A percentile compares a stretch with the other conserved stretches of the same genome.
Evolutionary conservation across 768 basidiomycete genomes (phyloP).

Genomic region (Omphalotus guepiniiformis): DNA sequence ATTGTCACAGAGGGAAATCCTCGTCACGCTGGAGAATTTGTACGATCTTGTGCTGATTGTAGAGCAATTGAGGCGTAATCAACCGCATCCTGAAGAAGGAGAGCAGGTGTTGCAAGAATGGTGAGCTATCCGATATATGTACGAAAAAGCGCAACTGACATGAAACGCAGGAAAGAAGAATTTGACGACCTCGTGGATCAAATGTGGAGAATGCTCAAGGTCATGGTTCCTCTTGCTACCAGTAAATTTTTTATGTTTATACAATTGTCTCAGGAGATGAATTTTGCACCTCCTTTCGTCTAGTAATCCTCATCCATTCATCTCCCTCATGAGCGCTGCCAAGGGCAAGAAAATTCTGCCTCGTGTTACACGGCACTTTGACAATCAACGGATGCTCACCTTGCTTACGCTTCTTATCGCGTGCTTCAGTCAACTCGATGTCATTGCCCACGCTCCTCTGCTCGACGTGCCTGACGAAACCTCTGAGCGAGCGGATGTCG

Average conservation of each 20-base stretch:
- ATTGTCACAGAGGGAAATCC: slow-evolving; percentile 71
- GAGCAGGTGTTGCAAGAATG: slow-evolving; percentile 40
- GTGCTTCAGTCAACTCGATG: slow-evolving; percentile 92
- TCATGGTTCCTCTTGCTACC: slow-evolving; percentile 92
- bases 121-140: slow-evolving; percentile 33
- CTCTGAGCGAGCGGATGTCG: slow-evolving; percentile 60
- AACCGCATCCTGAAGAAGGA: slow-evolving; percentile 61
- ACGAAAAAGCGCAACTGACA: background rate
- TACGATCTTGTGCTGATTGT: slow-evolving; percentile 82
- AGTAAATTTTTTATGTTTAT: slow-evolving; percentile 68
- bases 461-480: slow-evolving; percentile 67
- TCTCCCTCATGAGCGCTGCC: slow-evolving; percentile 79
- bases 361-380: slow-evolving; percentile 81
- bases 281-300: background rate
- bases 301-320: slow-evolving; percentile 94
- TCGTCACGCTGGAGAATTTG: slow-evolving; percentile 75
- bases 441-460: slow-evolving; percentile 71
- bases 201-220: slow-evolving; percentile 77
- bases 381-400: slow-evolving; percentile 74
- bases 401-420: slow-evolving; percentile 89
- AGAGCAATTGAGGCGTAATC: slow-evolving; percentile 80
- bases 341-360: slow-evolving; percentile 95
- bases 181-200: slow-evolving; percentile 57
- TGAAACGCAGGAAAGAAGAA: slow-evolving; percentile 48
- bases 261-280: background rate